Conservation (phyloP, 306 rosid species). For the Mucuna pruriens region DNA sequence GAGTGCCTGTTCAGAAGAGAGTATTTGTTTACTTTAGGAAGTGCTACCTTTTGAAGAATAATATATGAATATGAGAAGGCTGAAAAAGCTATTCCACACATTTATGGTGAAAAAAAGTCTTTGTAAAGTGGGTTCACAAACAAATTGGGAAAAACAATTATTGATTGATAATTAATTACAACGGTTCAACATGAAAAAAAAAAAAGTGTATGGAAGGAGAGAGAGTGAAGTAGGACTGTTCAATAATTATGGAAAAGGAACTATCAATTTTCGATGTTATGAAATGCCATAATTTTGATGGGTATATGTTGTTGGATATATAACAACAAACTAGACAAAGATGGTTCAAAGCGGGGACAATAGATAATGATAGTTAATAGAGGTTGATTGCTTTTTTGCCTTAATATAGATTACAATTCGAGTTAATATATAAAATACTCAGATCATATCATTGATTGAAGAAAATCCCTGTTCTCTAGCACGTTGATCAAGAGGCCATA, state of each 20-base stretch:
- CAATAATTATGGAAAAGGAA: slow-evolving; percentile 5
- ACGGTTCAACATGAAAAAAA: background rate
- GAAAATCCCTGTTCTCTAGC: slow-evolving; percentile 24
- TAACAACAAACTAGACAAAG: slow-evolving; percentile 6
- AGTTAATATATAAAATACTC: background rate
- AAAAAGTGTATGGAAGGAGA: background rate
- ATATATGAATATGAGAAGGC: background rate
- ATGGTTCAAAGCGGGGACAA: slow-evolving; percentile 32
- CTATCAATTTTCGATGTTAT: slow-evolving; percentile 17
- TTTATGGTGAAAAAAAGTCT: background rate
- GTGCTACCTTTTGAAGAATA: background rate
- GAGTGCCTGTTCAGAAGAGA: background rate
- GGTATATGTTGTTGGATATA: slow-evolving; percentile 22
- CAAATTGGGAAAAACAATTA: background rate
- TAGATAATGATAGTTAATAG: slow-evolving; percentile 12
- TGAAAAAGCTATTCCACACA: background rate
- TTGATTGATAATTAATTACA: slow-evolving; percentile 10
- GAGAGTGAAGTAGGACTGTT: background rate
- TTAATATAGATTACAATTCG: background rate
- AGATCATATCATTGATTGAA: slow-evolving; percentile 7
- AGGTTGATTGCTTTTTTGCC: background rate
- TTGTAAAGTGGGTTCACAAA: background rate
- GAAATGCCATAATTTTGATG: slow-evolving; percentile 5
- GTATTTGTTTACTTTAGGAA: background rate
- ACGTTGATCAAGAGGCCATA: slow-evolving; percentile 6